Evolutionary conservation across 371 early-diverging fungal genomes (phyloP).

Genomic region (Parasitella parasitica): DNA sequence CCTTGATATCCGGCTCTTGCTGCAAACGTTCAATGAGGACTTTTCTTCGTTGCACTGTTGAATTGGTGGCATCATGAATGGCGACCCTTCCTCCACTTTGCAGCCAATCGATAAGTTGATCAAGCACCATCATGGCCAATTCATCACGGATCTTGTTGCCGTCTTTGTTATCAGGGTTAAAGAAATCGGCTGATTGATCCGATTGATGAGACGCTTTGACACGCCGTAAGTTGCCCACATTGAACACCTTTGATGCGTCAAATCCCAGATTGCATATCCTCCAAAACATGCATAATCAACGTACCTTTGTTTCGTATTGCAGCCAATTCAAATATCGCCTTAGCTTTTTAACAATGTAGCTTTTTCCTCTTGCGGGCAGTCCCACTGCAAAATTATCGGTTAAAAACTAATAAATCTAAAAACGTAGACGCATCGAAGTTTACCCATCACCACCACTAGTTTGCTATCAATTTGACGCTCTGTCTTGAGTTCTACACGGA

Average conservation of each 20-base stretch:
- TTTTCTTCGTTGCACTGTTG: constrained; percentile 69
- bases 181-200: constrained; percentile 65
- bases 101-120: constrained; percentile 81
- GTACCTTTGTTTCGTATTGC: constrained; percentile 66
- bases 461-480: constrained; percentile 50
- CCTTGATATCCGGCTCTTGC: constrained; percentile 54
- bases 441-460: constrained; percentile 69
- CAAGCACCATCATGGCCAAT: constrained; percentile 76
- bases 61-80: constrained; percentile 91
- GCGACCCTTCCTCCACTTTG: constrained; percentile 71
- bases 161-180: constrained; percentile 76
- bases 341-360: constrained; percentile 86
- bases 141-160: constrained; percentile 70
- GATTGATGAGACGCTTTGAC: constrained; percentile 43
- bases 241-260: constrained; percentile 68
- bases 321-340: constrained; percentile 74
- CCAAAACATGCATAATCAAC: too few relatives aligned
- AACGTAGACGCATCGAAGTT: constrained; percentile 1
- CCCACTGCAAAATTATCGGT: constrained; percentile 53
- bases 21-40: constrained; percentile 63
- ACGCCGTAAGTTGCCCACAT: constrained; percentile 85
- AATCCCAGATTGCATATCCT: too few relatives aligned
- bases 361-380: constrained; percentile 87
- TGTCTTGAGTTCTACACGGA: constrained; percentile 13
- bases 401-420: neutral